These are phyloP conservation scores for Lentithecium fluviatile DNA, from an alignment of 495 filamentous ascomycete genomes.

Conservation along the genomic window DNA sequence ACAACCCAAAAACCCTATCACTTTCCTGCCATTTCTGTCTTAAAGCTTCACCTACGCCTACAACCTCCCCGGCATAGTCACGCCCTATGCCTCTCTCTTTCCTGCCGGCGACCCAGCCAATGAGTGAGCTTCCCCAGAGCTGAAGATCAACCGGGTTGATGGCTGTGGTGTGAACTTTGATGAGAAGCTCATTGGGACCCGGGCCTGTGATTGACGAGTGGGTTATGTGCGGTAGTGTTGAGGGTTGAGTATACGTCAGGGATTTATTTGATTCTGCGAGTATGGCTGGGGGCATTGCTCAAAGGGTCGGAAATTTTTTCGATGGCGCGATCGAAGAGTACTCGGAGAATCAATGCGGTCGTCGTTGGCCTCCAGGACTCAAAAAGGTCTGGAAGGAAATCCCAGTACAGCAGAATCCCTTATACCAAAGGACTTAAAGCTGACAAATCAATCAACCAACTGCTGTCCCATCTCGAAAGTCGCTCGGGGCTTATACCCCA, in stretches of 20 bases:
- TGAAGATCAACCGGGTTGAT: constrained; percentile 43
- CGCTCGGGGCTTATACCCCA: too few relatives aligned
- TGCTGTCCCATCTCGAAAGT: too few relatives aligned
- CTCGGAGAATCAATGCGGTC: too few relatives aligned
- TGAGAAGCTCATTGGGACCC: constrained; percentile 24
- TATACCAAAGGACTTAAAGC: too few relatives aligned
- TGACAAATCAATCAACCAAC: too few relatives aligned
- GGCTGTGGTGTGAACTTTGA: constrained; percentile 37
- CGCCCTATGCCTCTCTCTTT: constrained; percentile 36
- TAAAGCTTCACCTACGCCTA: constrained; percentile 24
- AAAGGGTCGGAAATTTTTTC: too few relatives aligned
- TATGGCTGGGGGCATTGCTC: not conserved
- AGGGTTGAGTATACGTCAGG: constrained; percentile 21
- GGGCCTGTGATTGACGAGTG: constrained; percentile 7
- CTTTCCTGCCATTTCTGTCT: constrained; percentile 31
- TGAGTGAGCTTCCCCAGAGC: constrained; percentile 36
- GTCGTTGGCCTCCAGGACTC: too few relatives aligned
- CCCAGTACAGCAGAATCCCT: too few relatives aligned
- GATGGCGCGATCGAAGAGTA: too few relatives aligned
- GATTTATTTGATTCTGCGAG: constrained; percentile 9
- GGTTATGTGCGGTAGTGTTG: constrained; percentile 8
- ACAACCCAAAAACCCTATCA: constrained; percentile 38
- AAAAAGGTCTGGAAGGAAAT: too few relatives aligned
- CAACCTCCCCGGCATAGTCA: constrained; percentile 37
- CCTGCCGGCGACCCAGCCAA: constrained; percentile 21